Base-by-base conservation (phyloP, 306 rosid species). In the Phaseolus lunatus region DNA sequence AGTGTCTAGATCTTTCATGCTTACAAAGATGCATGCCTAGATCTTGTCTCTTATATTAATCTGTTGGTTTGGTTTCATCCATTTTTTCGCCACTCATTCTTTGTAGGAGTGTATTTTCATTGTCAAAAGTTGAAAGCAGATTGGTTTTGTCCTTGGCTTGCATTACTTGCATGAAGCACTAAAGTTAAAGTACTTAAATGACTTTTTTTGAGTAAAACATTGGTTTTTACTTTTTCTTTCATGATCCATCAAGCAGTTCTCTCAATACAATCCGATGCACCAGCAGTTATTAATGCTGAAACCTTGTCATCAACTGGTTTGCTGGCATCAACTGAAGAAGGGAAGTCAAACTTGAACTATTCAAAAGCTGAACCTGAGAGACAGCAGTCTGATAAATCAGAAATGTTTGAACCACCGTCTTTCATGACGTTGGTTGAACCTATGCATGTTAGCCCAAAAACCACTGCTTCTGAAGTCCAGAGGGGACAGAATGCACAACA, bases 361-460 rank as follows among this genome's bases (percentile, higher is more conserved):
- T 57, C 80, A 14, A 72, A 82, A 52, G 75, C 80, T 62, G 79
- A 81, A 22, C 7, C 83, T 19, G 89, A 80, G 35, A 53, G 76
- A 59, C 88, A 80, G 68, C 84, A 62, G 47, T 78, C 86, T 3
- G 87, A 79, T 61, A 89, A 86, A 80, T 84, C 87, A 43, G 96
- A 90, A 22, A 56, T 84, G 86, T 84, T 84, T 72, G 96, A 90
- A 77, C 80, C 95, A 3, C 99, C 97, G 5, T 95, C 97, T 63
- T 95, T 95, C 86, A 86, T 86, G 89, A 90, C 97, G 22, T 62
- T 89, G 89, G 97, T 92, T 16, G 92, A 92, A 77, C 80, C 86
- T 16, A 70, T 53, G 43, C 78, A 75, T 67, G 63, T 33, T 47
- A 82, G 62, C 64, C 73, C 79, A 74, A 83, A 90, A n/a, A 71